Evolutionary conservation across 2,329 filamentous ascomycete genomes (phyloP), one percentile per base, ranked within the genome.

Genomic region (Teratosphaeria gauchensis): DNA sequence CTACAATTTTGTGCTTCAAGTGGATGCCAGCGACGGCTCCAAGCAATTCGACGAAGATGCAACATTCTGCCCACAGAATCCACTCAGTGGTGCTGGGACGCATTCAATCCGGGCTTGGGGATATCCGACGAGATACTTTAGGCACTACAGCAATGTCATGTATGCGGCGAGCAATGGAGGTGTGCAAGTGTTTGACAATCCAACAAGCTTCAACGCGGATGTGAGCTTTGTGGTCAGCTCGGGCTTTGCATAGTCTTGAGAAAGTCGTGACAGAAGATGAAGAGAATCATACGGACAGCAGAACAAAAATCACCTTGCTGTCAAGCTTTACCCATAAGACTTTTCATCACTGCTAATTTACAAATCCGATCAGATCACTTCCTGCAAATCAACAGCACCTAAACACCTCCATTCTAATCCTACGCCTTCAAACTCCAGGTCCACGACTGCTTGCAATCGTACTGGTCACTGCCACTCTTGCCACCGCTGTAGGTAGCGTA

Each of bases 41-140:
- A 84, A 85, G 74, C 71, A 74, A 56, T 84, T 86, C 71, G 42
- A 72, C 3, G 83, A 86, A 63, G 84, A 86, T 54, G 82, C 84
- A 7, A 86, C 84, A 0, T 86, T 86, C 71, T 86, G 84, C 66
- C 75, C 82, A 0, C 75, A 80, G 68, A 59, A 76, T 0, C 79
- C 78, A 0, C 71, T 86, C 24, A 80, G 70, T 62, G 80, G 81
- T 4, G 66, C 75, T 51, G 82, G 80, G 6, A 48, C 42, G 42
- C 78, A 61, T 61, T 78, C 82, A 0, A 74, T 86, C 33, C 75
- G 80, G 4, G 75, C 82, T 1, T 86, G 83, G 83, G 77, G 74
- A 51, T 84, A 83, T 64, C 83, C 84, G 0, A 84, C 82, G 0
- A 76, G 83, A 52, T 85, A 75, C 59, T 73, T 84, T 65, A 77